Evolutionary conservation across 1,284 basidiomycete genomes (phyloP).

Genomic region (Meira miltonrushii): DNA sequence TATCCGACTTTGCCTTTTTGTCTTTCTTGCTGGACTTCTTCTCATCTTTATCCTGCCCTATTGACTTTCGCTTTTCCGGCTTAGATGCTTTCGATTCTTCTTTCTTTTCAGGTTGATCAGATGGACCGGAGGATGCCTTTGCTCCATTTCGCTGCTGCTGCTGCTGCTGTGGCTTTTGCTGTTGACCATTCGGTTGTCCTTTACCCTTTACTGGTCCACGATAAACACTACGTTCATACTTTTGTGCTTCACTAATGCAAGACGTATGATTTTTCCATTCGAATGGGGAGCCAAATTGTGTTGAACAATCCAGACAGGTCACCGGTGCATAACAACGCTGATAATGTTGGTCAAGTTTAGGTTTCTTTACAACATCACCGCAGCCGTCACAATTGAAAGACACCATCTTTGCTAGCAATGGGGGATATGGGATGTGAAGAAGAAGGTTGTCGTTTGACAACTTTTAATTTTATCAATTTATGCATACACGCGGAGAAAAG

Average conservation of each 20-base stretch:
- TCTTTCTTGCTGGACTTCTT: background rate
- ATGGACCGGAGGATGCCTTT: background rate
- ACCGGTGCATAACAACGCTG: slow-evolving; percentile 44
- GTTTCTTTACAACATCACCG: slow-evolving; percentile 51
- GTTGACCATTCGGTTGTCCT: slow-evolving; percentile 17
- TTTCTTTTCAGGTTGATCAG: background rate
- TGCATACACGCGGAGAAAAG: too few relatives aligned
- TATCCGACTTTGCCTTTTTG: too few relatives aligned
- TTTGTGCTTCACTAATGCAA: slow-evolving; percentile 51
- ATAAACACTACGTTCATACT: slow-evolving; percentile 39
- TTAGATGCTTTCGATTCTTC: background rate
- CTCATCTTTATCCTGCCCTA: slow-evolving; percentile 15
- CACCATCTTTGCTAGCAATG: slow-evolving; percentile 23
- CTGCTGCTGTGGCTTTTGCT: slow-evolving; percentile 14
- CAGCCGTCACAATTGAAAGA: slow-evolving; percentile 51
- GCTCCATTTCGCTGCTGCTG: slow-evolving; percentile 8
- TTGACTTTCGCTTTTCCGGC: background rate
- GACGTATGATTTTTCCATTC: slow-evolving; percentile 49
- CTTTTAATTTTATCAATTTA: too few relatives aligned
- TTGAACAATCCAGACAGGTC: slow-evolving; percentile 50
- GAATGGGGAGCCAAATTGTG: slow-evolving; percentile 40
- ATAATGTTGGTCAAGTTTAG: slow-evolving; percentile 49
- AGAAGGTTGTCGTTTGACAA: background rate
- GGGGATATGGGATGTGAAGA: background rate
- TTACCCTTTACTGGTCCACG: slow-evolving; percentile 24